Evolutionary conservation across 2,329 filamentous ascomycete genomes (phyloP), one percentile per base, ranked within the genome.

Genomic region (Plectosphaerella sp.): DNA sequence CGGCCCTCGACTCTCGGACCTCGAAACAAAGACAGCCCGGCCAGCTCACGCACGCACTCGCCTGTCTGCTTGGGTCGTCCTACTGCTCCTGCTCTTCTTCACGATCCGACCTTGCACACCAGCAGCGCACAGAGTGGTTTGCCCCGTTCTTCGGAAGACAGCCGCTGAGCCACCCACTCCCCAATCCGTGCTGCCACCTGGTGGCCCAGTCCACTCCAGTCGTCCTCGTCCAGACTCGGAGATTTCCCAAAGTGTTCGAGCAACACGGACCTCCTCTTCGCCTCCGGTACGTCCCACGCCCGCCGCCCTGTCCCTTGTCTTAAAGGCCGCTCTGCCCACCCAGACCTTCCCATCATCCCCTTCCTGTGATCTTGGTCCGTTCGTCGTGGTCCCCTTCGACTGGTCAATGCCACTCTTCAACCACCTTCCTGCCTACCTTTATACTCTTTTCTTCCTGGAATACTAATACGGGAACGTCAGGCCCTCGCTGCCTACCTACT

Each of bases 11-110:
- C 61, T 60, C 59, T 62, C 62, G 58, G 59, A 65, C 61, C 60
- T 65, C 62, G 64, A 67, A 66, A 64, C 62, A 57, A 57, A 59
- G 57, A 56, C 58, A 59, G 56, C 57, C 53, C 62, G 56, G 54
- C 59, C 57, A 58, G 56, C 54, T 56, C 62, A 58, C 57, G 56
- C 58, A 62, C 61, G 58, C 56, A 56, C 57, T 54, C 49, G 8
- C 28, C 28, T 9, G 8, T 33, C 28, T 33, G 28, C 28, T 33
- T 33, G 28, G 28, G 28, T 33, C 28, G 28, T 12, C 28, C 28
- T 33, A 7, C 56, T 57, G 55, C 57, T 54, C 54, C 58, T 55
- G 57, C 55, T 54, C 54, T 47, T 46, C 52, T 54, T 36, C 20
- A 25, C 47, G 35, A 52, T 49, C 55, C 28, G 28, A 33, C 28